These are phyloP conservation scores for Rhododendron kiyosumense DNA, from an alignment of 148 eudicot species.

Conservation along the genomic window DNA sequence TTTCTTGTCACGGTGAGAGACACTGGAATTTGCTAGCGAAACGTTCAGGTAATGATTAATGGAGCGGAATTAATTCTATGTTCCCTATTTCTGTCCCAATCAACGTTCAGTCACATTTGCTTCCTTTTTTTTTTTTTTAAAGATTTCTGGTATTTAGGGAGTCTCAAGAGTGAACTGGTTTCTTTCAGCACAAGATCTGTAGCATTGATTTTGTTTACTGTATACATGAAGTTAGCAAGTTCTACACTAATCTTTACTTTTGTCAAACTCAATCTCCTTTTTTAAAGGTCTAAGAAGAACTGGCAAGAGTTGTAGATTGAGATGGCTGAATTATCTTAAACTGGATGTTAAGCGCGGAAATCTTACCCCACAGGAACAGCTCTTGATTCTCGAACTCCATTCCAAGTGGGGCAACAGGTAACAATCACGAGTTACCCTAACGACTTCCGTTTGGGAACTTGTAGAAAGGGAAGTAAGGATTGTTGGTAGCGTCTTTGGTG, in stretches of 20 bases:
- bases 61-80: too few relatives aligned
- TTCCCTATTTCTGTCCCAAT: too few relatives aligned
- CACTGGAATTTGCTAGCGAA: constrained; percentile 37
- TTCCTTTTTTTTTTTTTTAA: too few relatives aligned
- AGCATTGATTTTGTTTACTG: background rate
- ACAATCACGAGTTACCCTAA: background rate
- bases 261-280: background rate
- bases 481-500: too few relatives aligned
- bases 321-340: constrained; percentile 41
- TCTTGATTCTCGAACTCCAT: constrained; percentile 37
- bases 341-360: constrained; percentile 39
- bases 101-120: too few relatives aligned
- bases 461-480: background rate
- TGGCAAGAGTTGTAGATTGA: constrained; percentile 36
- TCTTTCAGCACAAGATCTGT: background rate
- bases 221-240: too few relatives aligned
- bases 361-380: constrained; percentile 35
- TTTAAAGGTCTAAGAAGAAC: constrained; percentile 31
- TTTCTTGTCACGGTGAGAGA: constrained; percentile 39
- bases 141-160: too few relatives aligned
- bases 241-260: background rate
- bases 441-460: background rate
- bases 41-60: constrained; percentile 22
- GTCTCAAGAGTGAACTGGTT: background rate
- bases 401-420: constrained; percentile 44